Base-by-base conservation (phyloP, 1,284 basidiomycete species). In the Cronartium quercuum region DNA sequence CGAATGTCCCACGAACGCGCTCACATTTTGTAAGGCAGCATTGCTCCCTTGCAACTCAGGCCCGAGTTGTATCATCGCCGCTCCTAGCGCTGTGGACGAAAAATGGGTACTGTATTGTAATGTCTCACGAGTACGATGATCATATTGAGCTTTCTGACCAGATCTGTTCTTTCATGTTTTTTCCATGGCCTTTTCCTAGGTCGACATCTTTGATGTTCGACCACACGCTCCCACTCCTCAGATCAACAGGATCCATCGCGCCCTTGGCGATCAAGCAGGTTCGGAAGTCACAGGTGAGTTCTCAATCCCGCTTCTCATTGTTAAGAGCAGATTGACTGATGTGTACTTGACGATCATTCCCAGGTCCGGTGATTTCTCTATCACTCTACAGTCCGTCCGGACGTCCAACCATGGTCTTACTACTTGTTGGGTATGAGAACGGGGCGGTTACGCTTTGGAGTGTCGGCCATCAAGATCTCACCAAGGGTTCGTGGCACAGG, bases 351-450 rank as follows among this genome's bases (percentile, higher is more conserved):
- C 42, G 42, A 51, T 13, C 6, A 60, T 60, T 2, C 7, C 7
- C 12, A 71, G 69, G 69, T 55, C 55, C 69, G 29, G 69, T 65
- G 21, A 62, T 71, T 37, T 47, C 61, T 2, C 24, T 71, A 24
- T 29, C 62, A 35, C 44, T 71, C 21, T 65, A 37, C 21, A 51
- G 42, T 29, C 47, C 69, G 7, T 15, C 60, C 44, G 42, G 44
- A 24, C 15, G 6, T 12, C 62, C 5, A 15, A 37, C 42, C 6
- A 9, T 57, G n/a, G 42, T 55, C 13, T 42, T 71, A 18, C 12
- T 71, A 34, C 61, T 71, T 42, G 62, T 71, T 12, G 69, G 69
- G 7, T 71, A 71, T 62, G 69, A 71, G 24, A 71, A 62, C 35
- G 69, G 69, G 0, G 44, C 62, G 34, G 62, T 65, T 6, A 18